Conservation (phyloP, 345 rosid genomes). For the Syzygium jambos region DNA sequence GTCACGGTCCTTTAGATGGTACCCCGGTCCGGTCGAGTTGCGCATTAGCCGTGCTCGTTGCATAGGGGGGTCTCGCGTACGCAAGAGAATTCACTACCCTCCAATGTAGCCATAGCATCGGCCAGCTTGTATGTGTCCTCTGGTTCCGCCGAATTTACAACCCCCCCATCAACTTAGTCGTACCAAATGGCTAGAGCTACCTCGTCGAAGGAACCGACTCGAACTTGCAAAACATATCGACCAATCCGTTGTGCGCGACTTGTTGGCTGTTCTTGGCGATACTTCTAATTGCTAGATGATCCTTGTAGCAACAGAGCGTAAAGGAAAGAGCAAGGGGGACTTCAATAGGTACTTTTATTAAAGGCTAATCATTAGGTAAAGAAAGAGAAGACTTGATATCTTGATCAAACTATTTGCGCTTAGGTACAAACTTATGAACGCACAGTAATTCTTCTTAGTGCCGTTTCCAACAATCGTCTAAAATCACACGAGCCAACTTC, state of each 20-base stretch:
- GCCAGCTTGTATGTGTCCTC: not conserved
- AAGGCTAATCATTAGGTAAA: not conserved
- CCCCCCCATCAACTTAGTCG: not conserved
- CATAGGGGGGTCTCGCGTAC: not conserved
- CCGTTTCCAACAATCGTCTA: not conserved
- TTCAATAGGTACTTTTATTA: not conserved
- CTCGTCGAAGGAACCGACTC: no score
- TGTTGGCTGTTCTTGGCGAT: not conserved
- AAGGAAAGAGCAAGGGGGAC: not conserved
- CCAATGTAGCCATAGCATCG: not conserved
- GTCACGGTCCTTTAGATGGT: not conserved
- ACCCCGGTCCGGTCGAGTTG: not conserved
- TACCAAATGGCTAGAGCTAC: not conserved
- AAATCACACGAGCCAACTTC: not conserved
- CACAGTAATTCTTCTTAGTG: not conserved
- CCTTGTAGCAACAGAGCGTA: not conserved
- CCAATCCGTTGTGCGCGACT: not conserved
- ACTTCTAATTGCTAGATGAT: not conserved
- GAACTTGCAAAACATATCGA: not conserved
- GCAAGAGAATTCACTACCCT: not conserved
- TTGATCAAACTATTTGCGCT: not conserved
- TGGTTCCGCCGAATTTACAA: not conserved
- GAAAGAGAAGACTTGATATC: not conserved
- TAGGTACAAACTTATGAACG: not conserved
- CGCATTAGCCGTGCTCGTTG: not conserved